Evolutionary conservation across 768 basidiomycete genomes (phyloP).

Genomic region (Tulasnella sp.): DNA sequence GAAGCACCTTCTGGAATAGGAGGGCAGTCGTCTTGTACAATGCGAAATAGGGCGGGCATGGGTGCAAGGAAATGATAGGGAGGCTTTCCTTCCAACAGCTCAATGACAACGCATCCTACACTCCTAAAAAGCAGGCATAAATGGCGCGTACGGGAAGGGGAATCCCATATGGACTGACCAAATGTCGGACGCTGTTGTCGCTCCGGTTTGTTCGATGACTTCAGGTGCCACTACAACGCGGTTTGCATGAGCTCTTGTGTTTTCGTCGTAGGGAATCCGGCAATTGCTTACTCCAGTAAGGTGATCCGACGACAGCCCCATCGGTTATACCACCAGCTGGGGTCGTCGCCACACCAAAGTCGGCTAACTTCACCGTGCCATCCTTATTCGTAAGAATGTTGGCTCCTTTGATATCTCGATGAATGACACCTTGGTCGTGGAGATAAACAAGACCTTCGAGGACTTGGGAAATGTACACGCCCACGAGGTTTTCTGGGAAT

Average conservation of each 20-base stretch:
- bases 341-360: conserved; percentile 92
- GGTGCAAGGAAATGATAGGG: conserved; percentile 94
- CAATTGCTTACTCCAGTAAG: conserved; percentile 83
- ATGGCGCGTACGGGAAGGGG: neutral
- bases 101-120: conserved; percentile 96
- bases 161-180: conserved; percentile 46
- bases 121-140: conserved; percentile 40
- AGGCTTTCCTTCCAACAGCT: conserved; percentile 83
- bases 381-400: conserved; percentile 99
- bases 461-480: conserved; percentile 93
- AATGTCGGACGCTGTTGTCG: conserved; percentile 94
- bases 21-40: conserved; percentile 96
- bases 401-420: conserved; percentile 97
- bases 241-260: conserved; percentile 4
- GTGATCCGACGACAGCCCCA: conserved; percentile 91
- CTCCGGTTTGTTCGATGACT: conserved; percentile 96
- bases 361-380: conserved; percentile 96
- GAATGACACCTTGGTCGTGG: conserved; percentile 98
- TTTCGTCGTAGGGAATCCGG: neutral
- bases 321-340: conserved; percentile 68
- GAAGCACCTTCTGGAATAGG: conserved; percentile 94
- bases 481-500: conserved; percentile 94
- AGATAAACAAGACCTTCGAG: conserved; percentile 93
- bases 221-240: conserved; percentile 80
- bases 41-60: conserved; percentile 97